These are phyloP conservation scores for Ambrosia trifida DNA, from an alignment of 129 eudicot genomes.

Conservation along the genomic window DNA sequence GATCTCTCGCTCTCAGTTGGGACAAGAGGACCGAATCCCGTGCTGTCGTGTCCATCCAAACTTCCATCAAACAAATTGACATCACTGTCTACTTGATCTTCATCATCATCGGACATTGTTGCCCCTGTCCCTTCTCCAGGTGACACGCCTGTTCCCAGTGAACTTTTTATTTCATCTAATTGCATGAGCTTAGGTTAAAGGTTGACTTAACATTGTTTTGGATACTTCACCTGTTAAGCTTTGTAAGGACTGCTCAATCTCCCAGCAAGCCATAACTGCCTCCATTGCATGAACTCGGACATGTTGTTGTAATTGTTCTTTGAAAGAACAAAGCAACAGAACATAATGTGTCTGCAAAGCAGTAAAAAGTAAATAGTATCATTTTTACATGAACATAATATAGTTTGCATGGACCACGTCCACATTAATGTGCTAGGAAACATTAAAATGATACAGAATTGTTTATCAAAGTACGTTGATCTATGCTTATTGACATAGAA, in stretches of 20 bases:
- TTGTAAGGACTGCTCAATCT: slow-evolving; percentile 83
- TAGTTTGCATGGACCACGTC: neutral
- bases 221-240: slow-evolving; percentile 66
- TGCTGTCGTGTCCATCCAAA: slow-evolving; percentile 67
- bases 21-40: slow-evolving; percentile 90
- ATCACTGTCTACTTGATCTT: slow-evolving; percentile 76
- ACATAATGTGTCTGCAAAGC: slow-evolving; percentile 76
- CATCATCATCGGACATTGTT: slow-evolving; percentile 93
- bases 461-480: no score
- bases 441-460: neutral
- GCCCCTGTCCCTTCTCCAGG: slow-evolving; percentile 98
- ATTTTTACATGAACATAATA: neutral
- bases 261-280: slow-evolving; percentile 98
- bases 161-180: neutral
- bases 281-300: slow-evolving; percentile 98
- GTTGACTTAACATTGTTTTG: no score
- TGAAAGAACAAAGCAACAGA: slow-evolving; percentile 78
- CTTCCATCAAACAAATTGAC: slow-evolving; percentile 76
- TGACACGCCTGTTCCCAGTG: slow-evolving; percentile 54
- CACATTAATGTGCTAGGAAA: neutral
- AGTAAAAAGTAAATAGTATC: no score
- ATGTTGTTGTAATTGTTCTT: slow-evolving; percentile 91
- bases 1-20: slow-evolving; percentile 92
- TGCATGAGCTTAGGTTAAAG: no score
- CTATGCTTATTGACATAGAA: no score